Evolutionary conservation across 768 basidiomycete species (phyloP).

Genomic region (Boletus rufocinnamomeus): DNA sequence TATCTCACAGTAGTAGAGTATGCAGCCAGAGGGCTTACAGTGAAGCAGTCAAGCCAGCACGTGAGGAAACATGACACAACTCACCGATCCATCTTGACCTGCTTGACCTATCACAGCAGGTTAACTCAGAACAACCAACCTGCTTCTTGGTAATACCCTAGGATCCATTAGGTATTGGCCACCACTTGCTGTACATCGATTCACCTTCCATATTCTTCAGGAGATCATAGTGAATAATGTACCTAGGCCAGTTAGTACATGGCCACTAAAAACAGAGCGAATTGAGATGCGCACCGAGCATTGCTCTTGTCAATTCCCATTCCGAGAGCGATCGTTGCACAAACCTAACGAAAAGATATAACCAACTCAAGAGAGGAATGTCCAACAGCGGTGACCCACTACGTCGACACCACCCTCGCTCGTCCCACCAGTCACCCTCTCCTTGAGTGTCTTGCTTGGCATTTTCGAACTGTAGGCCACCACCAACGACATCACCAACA

Average conservation of each 20-base stretch:
- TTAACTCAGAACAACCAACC: constrained; percentile 42
- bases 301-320: constrained; percentile 86
- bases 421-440: constrained; percentile 58
- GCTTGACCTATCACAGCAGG: constrained; percentile 58
- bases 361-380: not conserved
- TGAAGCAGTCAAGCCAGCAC: not conserved
- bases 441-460: constrained; percentile 55
- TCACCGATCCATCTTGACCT: constrained; percentile 72
- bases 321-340: constrained; percentile 83
- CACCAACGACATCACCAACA: no score
- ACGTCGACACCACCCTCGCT: no score
- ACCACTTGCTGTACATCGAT: not conserved
- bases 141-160: constrained; percentile 88
- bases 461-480: constrained; percentile 44
- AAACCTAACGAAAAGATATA: constrained; percentile 47
- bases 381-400: no score
- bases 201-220: constrained; percentile 83
- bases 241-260: constrained; percentile 40
- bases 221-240: constrained; percentile 80
- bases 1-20: constrained; percentile 76
- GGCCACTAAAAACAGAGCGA: not conserved
- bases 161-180: constrained; percentile 1
- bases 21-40: constrained; percentile 71
- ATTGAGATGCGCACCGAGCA: constrained; percentile 49
- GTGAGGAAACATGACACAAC: constrained; percentile 18